Base-by-base conservation (phyloP, 2,329 filamentous ascomycete genomes). In the Hypoxylon sp. region DNA sequence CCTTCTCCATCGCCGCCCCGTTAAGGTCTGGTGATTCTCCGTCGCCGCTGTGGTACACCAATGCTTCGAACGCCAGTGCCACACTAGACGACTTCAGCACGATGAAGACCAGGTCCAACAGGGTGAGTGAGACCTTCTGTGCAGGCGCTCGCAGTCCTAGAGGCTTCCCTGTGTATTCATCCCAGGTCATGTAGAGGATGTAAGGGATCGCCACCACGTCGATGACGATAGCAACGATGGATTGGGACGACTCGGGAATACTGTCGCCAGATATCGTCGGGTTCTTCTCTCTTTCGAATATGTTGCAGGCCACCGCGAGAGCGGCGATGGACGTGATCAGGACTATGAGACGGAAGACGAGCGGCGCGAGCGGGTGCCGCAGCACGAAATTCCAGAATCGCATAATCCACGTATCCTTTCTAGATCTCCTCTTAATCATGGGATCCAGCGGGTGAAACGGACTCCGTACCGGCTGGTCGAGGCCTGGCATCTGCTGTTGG, bases 31-130 rank as follows among this genome's bases (percentile, higher is more conserved):
- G 50, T 33, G 66, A 77, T 58, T 63, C 72, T 62, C 59, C 75
- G 67, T 66, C 62, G 3, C 66, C 67, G 29, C 67, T 74, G 70
- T 82, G 75, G 70, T 84, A 81, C 73, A 91, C 88, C 50, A 97
- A 79, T 7, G 91, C 89, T 71, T 91, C 90, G 72, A 97, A 97
- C 1, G 94, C 93, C 63, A 99, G 79, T 35, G 91, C 90, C 21
- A 96, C 84, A 76, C 97, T 98, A 48, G 93, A 92, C 3, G 93
- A 92, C 74, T 97, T 94, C 78, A 99, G 97, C 37, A 98, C 93
- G 70, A 99, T 97, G 73, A 99, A 99, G 69, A 97, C 88, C 3
- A 99, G 82, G 75, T 99, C 95, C 55, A 97, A 84, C 51, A 99
- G 85, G 58, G 98, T 90, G 46, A 99, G 85, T 11, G 90, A 87